A percentile compares a stretch with the other conserved stretches of the same genome.
Conservation (phyloP, 2,329 filamentous ascomycete species). For the Piedraia hortae region DNA sequence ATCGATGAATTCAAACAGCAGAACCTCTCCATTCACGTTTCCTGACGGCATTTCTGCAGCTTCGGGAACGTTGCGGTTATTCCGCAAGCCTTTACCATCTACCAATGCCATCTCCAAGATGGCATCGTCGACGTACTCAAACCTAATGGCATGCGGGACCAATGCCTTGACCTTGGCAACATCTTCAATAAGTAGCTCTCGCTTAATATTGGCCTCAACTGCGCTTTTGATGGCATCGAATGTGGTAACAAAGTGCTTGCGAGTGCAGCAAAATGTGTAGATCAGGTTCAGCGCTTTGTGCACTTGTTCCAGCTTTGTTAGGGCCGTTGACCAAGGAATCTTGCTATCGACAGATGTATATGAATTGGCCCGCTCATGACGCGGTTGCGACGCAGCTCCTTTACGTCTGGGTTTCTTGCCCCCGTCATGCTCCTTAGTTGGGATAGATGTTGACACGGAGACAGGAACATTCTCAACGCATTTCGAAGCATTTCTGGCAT, state of each 20-base stretch:
- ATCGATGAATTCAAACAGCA: conserved; percentile 82
- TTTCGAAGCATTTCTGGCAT: background rate
- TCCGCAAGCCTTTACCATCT: conserved; percentile 38
- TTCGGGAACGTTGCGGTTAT: conserved; percentile 23
- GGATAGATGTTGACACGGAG: no score
- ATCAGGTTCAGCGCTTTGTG: conserved; percentile 75
- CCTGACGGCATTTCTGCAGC: conserved; percentile 14
- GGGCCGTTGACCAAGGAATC: conserved; percentile 45
- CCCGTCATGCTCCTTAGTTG: conserved; percentile 30
- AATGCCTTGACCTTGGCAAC: conserved; percentile 57
- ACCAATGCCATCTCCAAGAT: conserved; percentile 56
- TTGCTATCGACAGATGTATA: no score
- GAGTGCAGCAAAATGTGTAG: conserved; percentile 79
- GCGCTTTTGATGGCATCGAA: conserved; percentile 66
- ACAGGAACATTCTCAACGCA: no score
- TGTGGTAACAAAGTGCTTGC: conserved; percentile 76
- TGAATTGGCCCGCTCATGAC: no score
- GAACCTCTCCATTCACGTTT: conserved; percentile 28
- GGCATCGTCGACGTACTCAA: conserved; percentile 64
- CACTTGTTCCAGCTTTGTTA: conserved; percentile 44
- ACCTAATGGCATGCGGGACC: conserved; percentile 51
- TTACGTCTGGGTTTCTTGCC: conserved; percentile 23
- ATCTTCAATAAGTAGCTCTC: conserved; percentile 43
- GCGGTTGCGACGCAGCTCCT: conserved; percentile 15
- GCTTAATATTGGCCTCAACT: conserved; percentile 58